These are phyloP conservation scores for Penicillium turbatum DNA, from an alignment of 495 filamentous ascomycete species.

Conservation along the genomic window DNA sequence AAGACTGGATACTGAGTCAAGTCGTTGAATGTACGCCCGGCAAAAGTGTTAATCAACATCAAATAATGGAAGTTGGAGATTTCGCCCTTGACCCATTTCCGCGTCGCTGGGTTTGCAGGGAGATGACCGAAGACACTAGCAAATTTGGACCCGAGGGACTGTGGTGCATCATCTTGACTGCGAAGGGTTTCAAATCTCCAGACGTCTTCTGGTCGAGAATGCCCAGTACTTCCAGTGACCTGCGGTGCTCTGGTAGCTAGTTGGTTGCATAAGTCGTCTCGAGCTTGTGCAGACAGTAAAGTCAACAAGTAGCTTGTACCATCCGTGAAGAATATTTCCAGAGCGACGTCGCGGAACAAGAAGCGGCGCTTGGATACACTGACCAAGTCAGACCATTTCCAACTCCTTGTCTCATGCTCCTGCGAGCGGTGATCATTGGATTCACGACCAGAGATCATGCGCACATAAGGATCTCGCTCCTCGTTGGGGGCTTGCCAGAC, in stretches of 20 bases:
- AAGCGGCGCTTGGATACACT: slow-evolving; percentile 97
- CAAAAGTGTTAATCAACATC: slow-evolving; percentile 97
- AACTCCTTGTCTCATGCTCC: slow-evolving; percentile 80
- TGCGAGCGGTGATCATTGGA: slow-evolving; percentile 53
- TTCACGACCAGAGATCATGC: slow-evolving; percentile 82
- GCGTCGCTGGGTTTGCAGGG: slow-evolving; percentile 73
- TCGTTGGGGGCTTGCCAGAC: slow-evolving; percentile 89
- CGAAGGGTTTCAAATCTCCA: slow-evolving; percentile 86
- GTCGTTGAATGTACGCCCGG: slow-evolving; percentile 95
- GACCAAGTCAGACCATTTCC: slow-evolving; percentile 91
- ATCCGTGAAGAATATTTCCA: slow-evolving; percentile 96
- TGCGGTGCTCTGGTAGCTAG: slow-evolving; percentile 76
- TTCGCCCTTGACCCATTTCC: slow-evolving; percentile 87
- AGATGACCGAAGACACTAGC: slow-evolving; percentile 85
- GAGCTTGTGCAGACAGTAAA: slow-evolving; percentile 61
- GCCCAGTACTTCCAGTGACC: slow-evolving; percentile 51
- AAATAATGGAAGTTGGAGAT: slow-evolving; percentile 98
- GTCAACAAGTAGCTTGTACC: slow-evolving; percentile 92
- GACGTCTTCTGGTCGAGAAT: slow-evolving; percentile 59
- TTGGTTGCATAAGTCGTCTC: slow-evolving; percentile 74
- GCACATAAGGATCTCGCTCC: slow-evolving; percentile 90
- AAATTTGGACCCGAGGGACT: slow-evolving; percentile 84
- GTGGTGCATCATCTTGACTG: slow-evolving; percentile 74
- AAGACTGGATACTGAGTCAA: slow-evolving; percentile 98
- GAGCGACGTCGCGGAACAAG: slow-evolving; percentile 88